Percentiles rank a stretch among this genome's conserved stretches.
These are phyloP conservation scores for Phytophthora chlamydospora DNA, from an alignment of 352 stramenopile genomes.

Conservation along the genomic window DNA sequence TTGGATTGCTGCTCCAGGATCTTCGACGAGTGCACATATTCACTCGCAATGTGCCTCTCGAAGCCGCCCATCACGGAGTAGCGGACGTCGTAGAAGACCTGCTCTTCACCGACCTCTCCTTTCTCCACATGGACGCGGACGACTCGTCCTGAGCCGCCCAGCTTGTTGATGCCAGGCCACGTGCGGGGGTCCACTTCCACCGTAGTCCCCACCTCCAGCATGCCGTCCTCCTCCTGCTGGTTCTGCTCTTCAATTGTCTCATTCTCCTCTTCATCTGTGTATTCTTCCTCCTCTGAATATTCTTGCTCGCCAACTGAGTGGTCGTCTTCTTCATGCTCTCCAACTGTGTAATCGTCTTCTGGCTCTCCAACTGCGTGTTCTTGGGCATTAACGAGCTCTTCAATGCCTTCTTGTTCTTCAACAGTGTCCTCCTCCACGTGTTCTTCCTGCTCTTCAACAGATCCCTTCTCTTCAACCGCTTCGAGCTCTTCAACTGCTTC, in stretches of 20 bases:
- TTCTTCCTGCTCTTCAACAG: conserved; percentile 8
- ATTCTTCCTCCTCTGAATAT: not conserved
- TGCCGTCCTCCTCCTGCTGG: conserved; percentile 2
- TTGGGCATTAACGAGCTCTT: conserved; percentile 1
- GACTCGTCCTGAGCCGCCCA: conserved; percentile 70
- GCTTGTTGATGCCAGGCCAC: conserved; percentile 90
- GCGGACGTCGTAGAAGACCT: conserved; percentile 82
- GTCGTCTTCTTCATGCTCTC: conserved; percentile 7
- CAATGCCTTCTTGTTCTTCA: conserved; percentile 1
- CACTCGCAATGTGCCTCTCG: conserved; percentile 71
- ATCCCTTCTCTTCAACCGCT: not conserved
- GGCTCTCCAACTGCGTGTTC: conserved; percentile 3
- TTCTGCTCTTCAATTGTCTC: not conserved
- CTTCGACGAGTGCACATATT: conserved; percentile 66
- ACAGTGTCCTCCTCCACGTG: not conserved
- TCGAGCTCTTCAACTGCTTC: conserved; percentile 1
- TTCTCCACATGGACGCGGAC: conserved; percentile 47
- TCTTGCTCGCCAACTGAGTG: not conserved
- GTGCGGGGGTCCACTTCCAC: conserved; percentile 77
- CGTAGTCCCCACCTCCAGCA: conserved; percentile 48
- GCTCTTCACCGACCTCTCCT: conserved; percentile 17
- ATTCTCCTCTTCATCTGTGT: not conserved
- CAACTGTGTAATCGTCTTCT: not conserved
- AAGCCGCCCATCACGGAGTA: conserved; percentile 78
- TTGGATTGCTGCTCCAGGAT: conserved; percentile 48